Conservation (phyloP, 2,329 filamentous ascomycete genomes). For the Xylariaceae sp. region DNA sequence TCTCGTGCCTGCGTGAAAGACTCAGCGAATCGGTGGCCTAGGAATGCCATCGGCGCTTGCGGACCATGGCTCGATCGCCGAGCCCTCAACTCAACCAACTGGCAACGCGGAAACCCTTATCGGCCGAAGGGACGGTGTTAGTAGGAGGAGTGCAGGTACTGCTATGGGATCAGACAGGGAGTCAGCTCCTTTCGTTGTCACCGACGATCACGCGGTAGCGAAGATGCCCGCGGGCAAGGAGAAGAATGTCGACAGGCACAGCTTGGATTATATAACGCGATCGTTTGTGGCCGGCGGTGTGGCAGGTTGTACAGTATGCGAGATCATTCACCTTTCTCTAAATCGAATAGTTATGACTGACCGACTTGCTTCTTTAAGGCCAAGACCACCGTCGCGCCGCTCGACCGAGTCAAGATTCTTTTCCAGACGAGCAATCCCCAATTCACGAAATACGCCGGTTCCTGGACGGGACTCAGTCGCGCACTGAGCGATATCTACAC, state of each 20-base stretch:
- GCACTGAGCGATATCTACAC: conserved; percentile 81
- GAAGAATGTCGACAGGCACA: conserved; percentile 60
- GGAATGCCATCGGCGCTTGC: conserved; percentile 52
- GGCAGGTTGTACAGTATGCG: conserved; percentile 81
- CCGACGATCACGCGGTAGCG: conserved; percentile 42
- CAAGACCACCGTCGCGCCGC: conserved; percentile 90
- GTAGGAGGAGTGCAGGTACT: conserved; percentile 22
- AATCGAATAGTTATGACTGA: not conserved
- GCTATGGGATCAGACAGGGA: conserved; percentile 19
- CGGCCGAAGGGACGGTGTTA: conserved; percentile 29
- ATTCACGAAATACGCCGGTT: conserved; percentile 87
- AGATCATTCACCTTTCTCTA: not conserved
- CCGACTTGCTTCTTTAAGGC: conserved; percentile 50
- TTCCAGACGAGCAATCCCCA: conserved; percentile 94
- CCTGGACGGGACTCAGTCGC: conserved; percentile 75
- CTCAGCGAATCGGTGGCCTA: conserved; percentile 25
- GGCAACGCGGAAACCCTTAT: conserved; percentile 26
- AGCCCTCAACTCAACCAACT: conserved; percentile 41
- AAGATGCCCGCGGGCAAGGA: conserved; percentile 36
- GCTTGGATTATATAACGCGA: conserved; percentile 75
- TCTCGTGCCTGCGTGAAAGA: not conserved
- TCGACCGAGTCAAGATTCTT: conserved; percentile 97
- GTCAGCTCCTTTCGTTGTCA: conserved; percentile 37
- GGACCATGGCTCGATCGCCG: conserved; percentile 56
- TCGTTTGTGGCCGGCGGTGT: conserved; percentile 83